Base-by-base conservation (phyloP, 176 grass and related monocot genomes). In the Urochloa ruziziensis region DNA sequence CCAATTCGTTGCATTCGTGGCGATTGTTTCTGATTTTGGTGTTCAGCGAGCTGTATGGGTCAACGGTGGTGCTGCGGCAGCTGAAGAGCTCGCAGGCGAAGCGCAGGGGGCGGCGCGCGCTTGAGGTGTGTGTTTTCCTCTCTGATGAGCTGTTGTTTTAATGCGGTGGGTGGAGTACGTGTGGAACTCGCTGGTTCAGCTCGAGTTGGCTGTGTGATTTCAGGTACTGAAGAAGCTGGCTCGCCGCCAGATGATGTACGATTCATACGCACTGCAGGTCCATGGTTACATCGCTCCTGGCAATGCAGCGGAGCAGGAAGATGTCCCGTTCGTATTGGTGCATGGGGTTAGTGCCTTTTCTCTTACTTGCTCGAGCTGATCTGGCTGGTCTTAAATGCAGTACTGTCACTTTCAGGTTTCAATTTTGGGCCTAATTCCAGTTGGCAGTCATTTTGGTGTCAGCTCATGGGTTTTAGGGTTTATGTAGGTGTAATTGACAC, bases 181-280 rank as follows among this genome's bases (percentile, higher is more conserved):
- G 59, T 49, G 59, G 10, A 37, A 65, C 80, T 75, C 18, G 52
- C 29, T 34, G n/a, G 60, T 16, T 86, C 73, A 86, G 29, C 49
- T 39, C 60, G 14, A 59, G 56, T 13, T 59, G 56, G 11, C 0
- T 65, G 47, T 73, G 62, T 59, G 42, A 59, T 78, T 83, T 77
- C 84, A 98, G 96, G 96, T 98, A 62, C 65, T 98, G 14, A 92
- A 95, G 89, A 98, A 89, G 72, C 87, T 98, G 79, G 87, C 93
- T 81, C 90, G 80, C 67, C 92, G 87, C 23, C 87, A 93, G 82
- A 68, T 95, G 84, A 98, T 98, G 96, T 98, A 98, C 81, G 71
- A 95, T 49, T 93, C 90, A n/a, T 98, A 93, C 80, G 86, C 96
- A 53, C 93, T 95, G 82, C 93, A 98, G 89, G 96, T 98, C 36